Evolutionary conservation across 441 rosid species (phyloP).

Genomic region (Erodium texanum): DNA sequence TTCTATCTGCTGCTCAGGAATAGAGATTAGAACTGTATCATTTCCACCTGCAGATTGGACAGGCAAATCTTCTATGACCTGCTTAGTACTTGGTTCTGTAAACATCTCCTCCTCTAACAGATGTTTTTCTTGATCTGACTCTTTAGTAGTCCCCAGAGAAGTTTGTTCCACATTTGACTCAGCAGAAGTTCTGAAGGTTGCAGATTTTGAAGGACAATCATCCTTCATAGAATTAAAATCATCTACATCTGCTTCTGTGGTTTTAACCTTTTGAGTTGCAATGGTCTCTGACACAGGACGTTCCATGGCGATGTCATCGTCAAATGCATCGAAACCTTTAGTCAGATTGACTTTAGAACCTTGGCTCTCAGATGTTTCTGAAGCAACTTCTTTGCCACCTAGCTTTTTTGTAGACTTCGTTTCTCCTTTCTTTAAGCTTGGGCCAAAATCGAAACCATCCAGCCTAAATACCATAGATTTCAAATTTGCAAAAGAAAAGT

Average conservation of each 20-base stretch:
- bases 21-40: conserved; percentile 18
- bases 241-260: conserved; percentile 19
- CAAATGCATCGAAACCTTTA: conserved; percentile 13
- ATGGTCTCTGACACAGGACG: conserved; percentile 20
- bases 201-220: conserved; percentile 21
- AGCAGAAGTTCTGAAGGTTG: conserved; percentile 9
- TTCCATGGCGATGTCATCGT: conserved; percentile 15
- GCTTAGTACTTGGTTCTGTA: conserved; percentile 17
- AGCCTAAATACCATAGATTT: conserved; percentile 33
- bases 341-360: conserved; percentile 18
- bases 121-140: conserved; percentile 27
- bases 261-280: conserved; percentile 21
- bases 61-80: conserved; percentile 23
- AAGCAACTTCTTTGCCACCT: conserved; percentile 25
- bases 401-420: conserved; percentile 23
- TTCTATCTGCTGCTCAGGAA: conserved; percentile 21
- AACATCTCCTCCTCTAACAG: conserved; percentile 18
- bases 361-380: conserved; percentile 21
- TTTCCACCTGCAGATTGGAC: conserved; percentile 20
- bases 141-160: conserved; percentile 20
- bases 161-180: conserved; percentile 14
- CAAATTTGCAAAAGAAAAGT: not conserved
- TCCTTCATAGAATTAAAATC: conserved; percentile 21
- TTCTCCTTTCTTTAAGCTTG: conserved; percentile 30
- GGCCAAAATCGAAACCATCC: conserved; percentile 43